phyloP scores from a whole-genome alignment of 148 eudicot species.

The Camellia japonica region DNA sequence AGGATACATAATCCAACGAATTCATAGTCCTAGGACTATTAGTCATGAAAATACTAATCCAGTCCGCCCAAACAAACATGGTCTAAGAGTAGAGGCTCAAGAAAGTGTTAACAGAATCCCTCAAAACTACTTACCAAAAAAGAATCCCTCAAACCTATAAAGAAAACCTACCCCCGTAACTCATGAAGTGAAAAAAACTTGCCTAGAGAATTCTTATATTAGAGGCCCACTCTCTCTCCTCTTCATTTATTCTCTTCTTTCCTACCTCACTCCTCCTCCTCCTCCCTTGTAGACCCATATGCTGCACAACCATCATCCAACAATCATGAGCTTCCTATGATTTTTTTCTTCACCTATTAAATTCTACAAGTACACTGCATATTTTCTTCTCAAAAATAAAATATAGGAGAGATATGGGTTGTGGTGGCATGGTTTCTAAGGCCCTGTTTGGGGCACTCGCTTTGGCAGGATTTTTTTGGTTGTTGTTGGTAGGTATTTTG shows the following conservation, averaged over 20 bases:
- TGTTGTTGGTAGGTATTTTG: conserved; percentile 27
- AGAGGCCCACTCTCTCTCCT: neutral
- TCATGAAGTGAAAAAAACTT: conserved; percentile 24
- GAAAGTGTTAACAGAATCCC: conserved; percentile 34
- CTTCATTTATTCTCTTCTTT: neutral
- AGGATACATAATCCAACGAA: too few species aligned
- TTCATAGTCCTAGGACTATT: too few species aligned
- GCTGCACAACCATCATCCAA: neutral
- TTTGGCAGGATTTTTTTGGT: conserved; percentile 29
- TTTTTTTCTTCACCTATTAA: neutral
- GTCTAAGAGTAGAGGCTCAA: conserved; percentile 23
- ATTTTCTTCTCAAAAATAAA: neutral
- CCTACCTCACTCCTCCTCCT: neutral
- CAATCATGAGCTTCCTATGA: neutral
- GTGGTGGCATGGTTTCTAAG: conserved; percentile 15
- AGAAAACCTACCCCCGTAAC: conserved; percentile 35
- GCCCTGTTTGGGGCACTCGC: conserved; percentile 23
- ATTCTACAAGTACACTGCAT: neutral
- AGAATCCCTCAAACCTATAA: conserved; percentile 46
- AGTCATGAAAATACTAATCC: too few species aligned
- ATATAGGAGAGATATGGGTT: conserved; percentile 13
- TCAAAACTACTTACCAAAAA: too few species aligned
- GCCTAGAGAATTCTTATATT: neutral
- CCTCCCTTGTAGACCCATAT: neutral
- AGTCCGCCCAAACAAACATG: too few species aligned